Base-by-base conservation (phyloP, 2,329 filamentous ascomycete species). In the Fusarium mundagurra region DNA sequence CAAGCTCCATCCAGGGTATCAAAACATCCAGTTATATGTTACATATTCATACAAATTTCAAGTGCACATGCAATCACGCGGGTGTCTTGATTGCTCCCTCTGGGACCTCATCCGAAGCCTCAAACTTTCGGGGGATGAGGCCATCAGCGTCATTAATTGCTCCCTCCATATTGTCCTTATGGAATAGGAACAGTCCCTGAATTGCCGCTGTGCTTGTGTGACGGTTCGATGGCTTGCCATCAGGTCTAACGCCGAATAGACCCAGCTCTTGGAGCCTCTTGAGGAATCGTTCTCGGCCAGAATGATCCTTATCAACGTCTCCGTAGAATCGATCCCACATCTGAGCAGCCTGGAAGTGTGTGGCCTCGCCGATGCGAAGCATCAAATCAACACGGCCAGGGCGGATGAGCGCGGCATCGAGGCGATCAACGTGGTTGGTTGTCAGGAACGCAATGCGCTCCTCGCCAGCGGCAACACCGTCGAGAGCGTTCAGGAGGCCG, bases 271-370 rank as follows among this genome's bases (percentile, higher is more conserved):
- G 88, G 18, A 97, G 88, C 69, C 89, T 90, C 29, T 86, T 80
- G 73, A 98, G 83, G 84, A 99, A 98, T 24, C 88, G 85, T 76
- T 88, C 84, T 77, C 91, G 91, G 27, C 91, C 89, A 11, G 84
- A 82, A 22, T 91, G 91, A 62, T 91, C 88, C 2, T 78, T 75
- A 79, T 98, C 95, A 31, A 94, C 85, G 39, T 97, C 94, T 8
- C 93, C 93, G 80, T 98, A 99, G 85, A 98, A 99, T 27, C 96
- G 91, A 82, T 97, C 93, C 95, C 96, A 99, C 84, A 99, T 93
- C 82, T 92, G 88, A 20, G 86, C 90, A 24, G 97, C 95, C 83
- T 98, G 96, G 81, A 93, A 93, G 67, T 91, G 88, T 6, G 93
- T 96, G 38, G 96, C 95, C 82, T 98, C 93, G 43, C 95, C 96